Conservation (phyloP, 2,329 filamentous ascomycete species). For the Xylariomycetidae sp. region DNA sequence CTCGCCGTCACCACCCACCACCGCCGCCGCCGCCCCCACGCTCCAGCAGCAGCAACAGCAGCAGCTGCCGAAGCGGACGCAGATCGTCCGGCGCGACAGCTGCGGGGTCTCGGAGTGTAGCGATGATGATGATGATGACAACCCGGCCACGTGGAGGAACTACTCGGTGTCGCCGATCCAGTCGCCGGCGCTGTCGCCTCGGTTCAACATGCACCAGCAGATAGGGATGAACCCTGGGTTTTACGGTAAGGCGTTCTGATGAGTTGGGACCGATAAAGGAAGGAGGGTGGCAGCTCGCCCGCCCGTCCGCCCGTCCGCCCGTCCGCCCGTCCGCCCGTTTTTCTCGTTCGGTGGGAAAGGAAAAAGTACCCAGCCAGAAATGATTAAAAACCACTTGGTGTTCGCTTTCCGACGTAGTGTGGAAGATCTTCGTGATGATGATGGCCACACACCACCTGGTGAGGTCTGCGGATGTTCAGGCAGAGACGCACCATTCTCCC, state of each 20-base stretch:
- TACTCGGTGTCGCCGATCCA: slow-evolving; percentile 15
- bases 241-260: slow-evolving; percentile 1
- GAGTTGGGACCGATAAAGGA: not conserved
- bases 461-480: no score
- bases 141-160: slow-evolving; percentile 1
- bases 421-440: no score
- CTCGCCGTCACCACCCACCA: no score
- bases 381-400: not conserved
- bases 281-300: not conserved
- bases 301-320: no score
- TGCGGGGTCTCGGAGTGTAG: slow-evolving; percentile 20
- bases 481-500: no score
- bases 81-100: slow-evolving; percentile 15
- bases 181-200: not conserved
- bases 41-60: slow-evolving; percentile 2
- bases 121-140: slow-evolving; percentile 8
- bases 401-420: no score
- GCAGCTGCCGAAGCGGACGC: slow-evolving; percentile 1
- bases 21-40: no score
- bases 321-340: no score
- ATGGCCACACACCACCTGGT: no score
- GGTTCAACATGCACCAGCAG: slow-evolving; percentile 1
- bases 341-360: no score
- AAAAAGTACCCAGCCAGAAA: not conserved
- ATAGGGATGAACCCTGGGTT: slow-evolving; percentile 6